Evolutionary conservation across 2,329 filamentous ascomycete species (phyloP).

Genomic region (Lanzia echinophila): DNA sequence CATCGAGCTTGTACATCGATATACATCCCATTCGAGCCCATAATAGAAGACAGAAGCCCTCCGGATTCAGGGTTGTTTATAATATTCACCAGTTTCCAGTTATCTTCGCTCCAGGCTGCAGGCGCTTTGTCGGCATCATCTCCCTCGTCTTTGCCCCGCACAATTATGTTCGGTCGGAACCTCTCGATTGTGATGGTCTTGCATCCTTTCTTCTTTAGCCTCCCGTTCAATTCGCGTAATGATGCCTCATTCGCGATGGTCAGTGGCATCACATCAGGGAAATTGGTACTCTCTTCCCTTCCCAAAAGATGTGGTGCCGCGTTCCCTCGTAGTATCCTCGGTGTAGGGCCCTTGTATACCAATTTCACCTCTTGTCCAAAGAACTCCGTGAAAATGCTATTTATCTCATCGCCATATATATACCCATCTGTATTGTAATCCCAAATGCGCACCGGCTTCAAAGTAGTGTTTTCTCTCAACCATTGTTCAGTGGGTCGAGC

Average conservation of each 20-base stretch:
- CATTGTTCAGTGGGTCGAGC: conserved; percentile 47
- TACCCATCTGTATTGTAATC: conserved; percentile 49
- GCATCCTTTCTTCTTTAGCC: conserved; percentile 38
- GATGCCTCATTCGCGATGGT: conserved; percentile 49
- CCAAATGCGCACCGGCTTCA: conserved; percentile 50
- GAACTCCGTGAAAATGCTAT: conserved; percentile 47
- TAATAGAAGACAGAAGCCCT: not conserved
- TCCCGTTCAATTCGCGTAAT: conserved; percentile 50
- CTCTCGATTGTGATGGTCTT: conserved; percentile 51
- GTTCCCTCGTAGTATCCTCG: conserved; percentile 48
- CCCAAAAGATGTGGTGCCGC: conserved; percentile 48
- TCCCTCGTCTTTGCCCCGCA: conserved; percentile 40
- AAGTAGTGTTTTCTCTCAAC: conserved; percentile 46
- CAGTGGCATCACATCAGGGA: conserved; percentile 53
- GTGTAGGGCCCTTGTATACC: conserved; percentile 55
- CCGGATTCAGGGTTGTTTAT: not conserved
- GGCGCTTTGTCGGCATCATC: conserved; percentile 26
- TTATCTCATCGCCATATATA: conserved; percentile 45
- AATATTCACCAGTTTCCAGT: conserved; percentile 53
- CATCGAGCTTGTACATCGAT: conserved; percentile 59
- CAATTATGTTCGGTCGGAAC: conserved; percentile 58
- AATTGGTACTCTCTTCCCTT: conserved; percentile 46
- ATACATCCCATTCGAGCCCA: conserved; percentile 26
- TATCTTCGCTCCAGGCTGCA: conserved; percentile 50
- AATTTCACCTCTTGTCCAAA: conserved; percentile 49